Evolutionary conservation across 352 stramenopile species (phyloP).

Genomic region (Globisporangium solare): DNA sequence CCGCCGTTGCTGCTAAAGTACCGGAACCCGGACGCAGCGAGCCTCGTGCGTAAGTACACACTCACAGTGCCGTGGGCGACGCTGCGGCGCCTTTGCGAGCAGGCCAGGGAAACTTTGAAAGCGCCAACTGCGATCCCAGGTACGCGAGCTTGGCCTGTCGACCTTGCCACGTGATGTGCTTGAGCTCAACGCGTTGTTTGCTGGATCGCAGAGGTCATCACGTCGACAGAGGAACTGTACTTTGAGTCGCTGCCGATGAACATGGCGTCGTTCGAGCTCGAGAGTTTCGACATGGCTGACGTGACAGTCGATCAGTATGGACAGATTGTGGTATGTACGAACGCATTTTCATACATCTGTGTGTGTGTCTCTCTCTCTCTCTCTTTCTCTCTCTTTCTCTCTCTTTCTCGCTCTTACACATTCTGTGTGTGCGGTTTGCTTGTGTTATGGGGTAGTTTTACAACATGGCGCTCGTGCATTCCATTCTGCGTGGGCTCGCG

Average conservation of each 20-base stretch:
- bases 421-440: not conserved
- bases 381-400: not conserved
- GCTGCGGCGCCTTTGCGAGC: slow-evolving; percentile 35
- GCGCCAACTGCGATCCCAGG: not conserved
- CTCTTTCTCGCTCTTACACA: not conserved
- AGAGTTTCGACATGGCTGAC: slow-evolving; percentile 43
- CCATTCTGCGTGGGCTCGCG: slow-evolving; percentile 36
- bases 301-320: slow-evolving; percentile 33
- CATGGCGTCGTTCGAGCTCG: slow-evolving; percentile 44
- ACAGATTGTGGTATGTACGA: slow-evolving; percentile 35
- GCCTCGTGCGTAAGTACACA: slow-evolving; percentile 49
- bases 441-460: slow-evolving; percentile 28
- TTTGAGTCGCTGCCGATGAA: slow-evolving; percentile 50
- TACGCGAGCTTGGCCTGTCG: not conserved
- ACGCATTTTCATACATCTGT: not conserved
- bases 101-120: slow-evolving; percentile 15
- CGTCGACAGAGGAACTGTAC: slow-evolving; percentile 48
- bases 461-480: slow-evolving; percentile 43
- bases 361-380: not conserved
- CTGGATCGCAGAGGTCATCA: slow-evolving; percentile 35
- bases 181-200: slow-evolving; percentile 8
- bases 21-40: slow-evolving; percentile 30
- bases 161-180: not conserved
- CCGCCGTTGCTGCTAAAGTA: slow-evolving; percentile 49
- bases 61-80: slow-evolving; percentile 54